Conservation (phyloP, 129 eudicot species). For the Artemisia argyi region DNA sequence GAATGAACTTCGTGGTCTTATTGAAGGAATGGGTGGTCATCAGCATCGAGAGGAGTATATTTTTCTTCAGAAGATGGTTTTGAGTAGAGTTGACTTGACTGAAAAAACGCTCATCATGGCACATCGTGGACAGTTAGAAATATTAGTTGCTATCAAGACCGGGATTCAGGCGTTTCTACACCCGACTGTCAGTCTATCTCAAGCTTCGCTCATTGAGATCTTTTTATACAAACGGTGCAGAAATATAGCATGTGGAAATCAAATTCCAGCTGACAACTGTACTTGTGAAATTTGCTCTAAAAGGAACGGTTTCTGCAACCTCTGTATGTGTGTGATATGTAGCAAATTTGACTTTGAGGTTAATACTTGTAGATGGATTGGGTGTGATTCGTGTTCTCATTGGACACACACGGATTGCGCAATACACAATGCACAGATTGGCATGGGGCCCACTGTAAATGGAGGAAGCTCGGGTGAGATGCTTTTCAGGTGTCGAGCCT, state of each 20-base stretch:
- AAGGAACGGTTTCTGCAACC: slow-evolving; percentile 87
- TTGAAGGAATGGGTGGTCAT: slow-evolving; percentile 88
- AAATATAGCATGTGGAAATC: slow-evolving; percentile 81
- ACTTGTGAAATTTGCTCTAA: slow-evolving; percentile 72
- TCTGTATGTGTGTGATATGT: slow-evolving; percentile 96
- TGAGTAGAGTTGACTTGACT: slow-evolving; percentile 71
- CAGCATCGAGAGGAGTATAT: slow-evolving; percentile 84
- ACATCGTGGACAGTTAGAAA: slow-evolving; percentile 82
- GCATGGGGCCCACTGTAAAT: slow-evolving; percentile 73
- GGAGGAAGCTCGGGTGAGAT: slow-evolving; percentile 69
- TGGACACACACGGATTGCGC: slow-evolving; percentile 99
- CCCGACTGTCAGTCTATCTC: slow-evolving; percentile 82
- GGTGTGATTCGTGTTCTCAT: slow-evolving; percentile 89
- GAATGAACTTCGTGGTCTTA: slow-evolving; percentile 65
- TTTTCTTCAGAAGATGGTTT: slow-evolving; percentile 67
- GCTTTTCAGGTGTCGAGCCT: slow-evolving; percentile 90
- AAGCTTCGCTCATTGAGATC: slow-evolving; percentile 80
- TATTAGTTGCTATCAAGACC: slow-evolving; percentile 79
- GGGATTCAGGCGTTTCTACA: slow-evolving; percentile 95
- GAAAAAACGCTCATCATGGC: slow-evolving; percentile 57
- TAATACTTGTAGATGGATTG: slow-evolving; percentile 94
- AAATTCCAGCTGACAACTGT: slow-evolving; percentile 85
- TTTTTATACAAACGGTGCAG: slow-evolving; percentile 80
- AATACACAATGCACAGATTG: slow-evolving; percentile 74
- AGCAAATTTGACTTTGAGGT: slow-evolving; percentile 96